These are phyloP conservation scores for Cyclaneusma minus DNA, from an alignment of 2,329 filamentous ascomycete genomes.

Conservation along the genomic window DNA sequence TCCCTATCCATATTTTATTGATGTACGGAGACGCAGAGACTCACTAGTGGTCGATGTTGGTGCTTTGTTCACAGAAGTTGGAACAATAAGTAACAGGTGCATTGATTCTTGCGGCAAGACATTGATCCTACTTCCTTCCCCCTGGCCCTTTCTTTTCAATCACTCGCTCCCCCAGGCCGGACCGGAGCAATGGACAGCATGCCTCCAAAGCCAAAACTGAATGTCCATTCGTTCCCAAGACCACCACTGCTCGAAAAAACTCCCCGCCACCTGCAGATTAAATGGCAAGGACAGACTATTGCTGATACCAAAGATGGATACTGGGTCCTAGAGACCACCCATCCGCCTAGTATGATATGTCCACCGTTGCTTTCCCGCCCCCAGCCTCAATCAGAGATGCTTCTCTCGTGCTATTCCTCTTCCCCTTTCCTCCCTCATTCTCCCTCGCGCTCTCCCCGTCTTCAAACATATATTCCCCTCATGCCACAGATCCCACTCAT, in stretches of 20 bases:
- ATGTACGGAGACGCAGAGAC: too few relatives aligned
- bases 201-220: constrained; percentile 27
- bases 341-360: constrained; percentile 35
- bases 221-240: constrained; percentile 41
- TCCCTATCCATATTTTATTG: too few relatives aligned
- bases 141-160: too few relatives aligned
- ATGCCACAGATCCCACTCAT: too few relatives aligned
- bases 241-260: constrained; percentile 40
- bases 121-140: too few relatives aligned
- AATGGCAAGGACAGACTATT: constrained; percentile 36
- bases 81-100: too few relatives aligned
- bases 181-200: constrained; percentile 19
- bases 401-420: background rate
- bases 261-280: constrained; percentile 36
- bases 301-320: constrained; percentile 42
- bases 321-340: constrained; percentile 47
- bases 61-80: too few relatives aligned
- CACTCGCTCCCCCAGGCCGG: too few relatives aligned
- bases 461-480: too few relatives aligned
- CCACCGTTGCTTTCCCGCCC: constrained; percentile 2
- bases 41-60: too few relatives aligned
- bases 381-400: constrained; percentile 1
- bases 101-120: too few relatives aligned
- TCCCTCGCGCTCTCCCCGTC: too few relatives aligned
- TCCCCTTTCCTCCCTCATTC: constrained; percentile 3